Evolutionary conservation across 805 yeast genomes (phyloP), one percentile per base, ranked within the genome.

Genomic region (Suhomyces kilbournensis): DNA sequence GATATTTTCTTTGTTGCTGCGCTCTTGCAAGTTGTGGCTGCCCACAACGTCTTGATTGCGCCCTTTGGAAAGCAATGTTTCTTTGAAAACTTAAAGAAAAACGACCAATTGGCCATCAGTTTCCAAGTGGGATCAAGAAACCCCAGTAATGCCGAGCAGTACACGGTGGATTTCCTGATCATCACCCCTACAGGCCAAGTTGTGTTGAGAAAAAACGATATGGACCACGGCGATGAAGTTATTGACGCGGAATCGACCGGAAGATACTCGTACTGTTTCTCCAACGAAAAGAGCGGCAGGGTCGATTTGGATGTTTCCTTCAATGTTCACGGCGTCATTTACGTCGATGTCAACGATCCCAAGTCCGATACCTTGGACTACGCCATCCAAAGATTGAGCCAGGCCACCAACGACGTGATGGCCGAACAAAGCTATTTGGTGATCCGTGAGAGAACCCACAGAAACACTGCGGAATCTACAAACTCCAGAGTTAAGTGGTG

Each of bases 401-500:
- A 88, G 57, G 76, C 89, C 60, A 85, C 96, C 39, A 83, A 83
- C 61, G 97, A 90, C 62, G 91, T 94, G 54, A 88, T 88, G 74
- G 93, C 91, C 61, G 99, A 94, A 73, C 96, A 87, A 65, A 82
- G 89, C 62, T 94, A 94, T 72, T 85, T 94, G 62, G 96, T 92
- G 46, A 91, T 93, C 55, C 85, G 99, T 74, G 99, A 93, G 74
- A 87, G 97, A 76, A 88, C 96, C 14, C 99, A 93, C 71, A 88
- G 99, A 82, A 94, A 93, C 75, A 93, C 99, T 8, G 98, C 99
- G 5, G 99, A 93, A 74, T 88, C 96, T 22, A 93, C 99, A 45
- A 93, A 93, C 72, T 86, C 94, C 51, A 84, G 99, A 64, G 98
- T 93, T 59, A 93, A 93, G 72, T 94, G 96, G 90, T 93, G 99